Evolutionary conservation across 78 protist genomes (phyloP).

Genomic region (Mastigamoeba balamuthi): DNA sequence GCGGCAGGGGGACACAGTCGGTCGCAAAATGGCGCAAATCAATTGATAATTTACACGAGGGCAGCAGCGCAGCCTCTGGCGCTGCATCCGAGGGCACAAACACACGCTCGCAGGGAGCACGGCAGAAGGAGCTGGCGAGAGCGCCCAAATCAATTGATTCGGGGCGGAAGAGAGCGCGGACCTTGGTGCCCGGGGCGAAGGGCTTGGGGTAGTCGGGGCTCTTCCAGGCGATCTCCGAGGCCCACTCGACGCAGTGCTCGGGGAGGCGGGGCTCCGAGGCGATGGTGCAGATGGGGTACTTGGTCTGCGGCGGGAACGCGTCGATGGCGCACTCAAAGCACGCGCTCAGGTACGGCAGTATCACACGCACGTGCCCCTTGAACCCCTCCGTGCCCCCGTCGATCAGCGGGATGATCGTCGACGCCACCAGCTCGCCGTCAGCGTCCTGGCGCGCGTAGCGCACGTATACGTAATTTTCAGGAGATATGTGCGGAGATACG

Average conservation of each 20-base stretch:
- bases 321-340: conserved; percentile 91
- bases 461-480: too few species aligned
- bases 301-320: conserved; percentile 78
- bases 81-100: too few species aligned
- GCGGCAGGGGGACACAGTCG: too few species aligned
- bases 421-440: conserved; percentile 24
- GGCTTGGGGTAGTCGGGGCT: not conserved
- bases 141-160: too few species aligned
- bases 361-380: conserved; percentile 90
- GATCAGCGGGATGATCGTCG: conserved; percentile 74
- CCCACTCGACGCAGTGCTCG: conserved; percentile 92
- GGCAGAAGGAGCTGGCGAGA: too few species aligned
- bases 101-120: too few species aligned
- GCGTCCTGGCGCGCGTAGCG: too few species aligned
- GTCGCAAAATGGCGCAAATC: too few species aligned
- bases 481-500: too few species aligned
- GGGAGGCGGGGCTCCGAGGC: conserved; percentile 89
- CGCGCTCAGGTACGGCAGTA: conserved; percentile 64
- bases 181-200: not conserved
- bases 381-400: conserved; percentile 99
- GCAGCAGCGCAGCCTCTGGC: too few species aligned
- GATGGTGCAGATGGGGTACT: conserved; percentile 91
- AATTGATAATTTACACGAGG: too few species aligned
- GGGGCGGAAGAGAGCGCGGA: too few species aligned
- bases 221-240: not conserved